A percentile compares a stretch with the other conserved stretches of the same genome.
phyloP scores from a whole-genome alignment of 2,329 filamentous ascomycete genomes.

The Venturia asperata region DNA sequence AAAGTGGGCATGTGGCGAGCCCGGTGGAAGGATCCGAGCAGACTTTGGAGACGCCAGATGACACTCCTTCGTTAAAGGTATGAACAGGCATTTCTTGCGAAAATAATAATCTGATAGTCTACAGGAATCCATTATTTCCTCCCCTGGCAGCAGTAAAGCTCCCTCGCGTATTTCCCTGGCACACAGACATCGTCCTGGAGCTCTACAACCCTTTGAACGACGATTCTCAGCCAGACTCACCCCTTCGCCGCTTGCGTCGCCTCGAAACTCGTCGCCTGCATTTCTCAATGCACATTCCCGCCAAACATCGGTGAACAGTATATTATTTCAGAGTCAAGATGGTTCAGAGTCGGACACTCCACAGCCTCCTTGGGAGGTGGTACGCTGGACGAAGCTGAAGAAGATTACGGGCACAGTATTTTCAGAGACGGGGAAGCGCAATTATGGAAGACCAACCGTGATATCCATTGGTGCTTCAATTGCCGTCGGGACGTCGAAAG shows the following conservation, averaged over 20 bases:
- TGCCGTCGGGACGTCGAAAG: slow-evolving; percentile 86
- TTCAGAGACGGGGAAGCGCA: slow-evolving; percentile 84
- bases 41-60: slow-evolving; percentile 54
- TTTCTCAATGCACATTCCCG: slow-evolving; percentile 72
- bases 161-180: slow-evolving; percentile 62
- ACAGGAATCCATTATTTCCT: slow-evolving; percentile 48
- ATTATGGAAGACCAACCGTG: slow-evolving; percentile 87
- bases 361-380: slow-evolving; percentile 89
- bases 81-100: slow-evolving; percentile 23
- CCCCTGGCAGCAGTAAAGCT: slow-evolving; percentile 67
- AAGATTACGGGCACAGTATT: slow-evolving; percentile 87
- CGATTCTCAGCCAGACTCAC: slow-evolving; percentile 86
- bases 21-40: slow-evolving; percentile 61
- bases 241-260: slow-evolving; percentile 52
- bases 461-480: slow-evolving; percentile 82
- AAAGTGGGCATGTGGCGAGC: slow-evolving; percentile 44
- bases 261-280: slow-evolving; percentile 68
- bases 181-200: slow-evolving; percentile 66
- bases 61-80: slow-evolving; percentile 78
- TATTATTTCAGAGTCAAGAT: slow-evolving; percentile 51
- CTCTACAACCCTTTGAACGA: slow-evolving; percentile 87
- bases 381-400: slow-evolving; percentile 88
- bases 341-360: slow-evolving; percentile 57
- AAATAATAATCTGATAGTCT: slow-evolving; percentile 26
- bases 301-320: slow-evolving; percentile 70